These are phyloP conservation scores for Chalciporus sphaerocephalus DNA, from an alignment of 768 basidiomycete genomes.

Conservation along the genomic window DNA sequence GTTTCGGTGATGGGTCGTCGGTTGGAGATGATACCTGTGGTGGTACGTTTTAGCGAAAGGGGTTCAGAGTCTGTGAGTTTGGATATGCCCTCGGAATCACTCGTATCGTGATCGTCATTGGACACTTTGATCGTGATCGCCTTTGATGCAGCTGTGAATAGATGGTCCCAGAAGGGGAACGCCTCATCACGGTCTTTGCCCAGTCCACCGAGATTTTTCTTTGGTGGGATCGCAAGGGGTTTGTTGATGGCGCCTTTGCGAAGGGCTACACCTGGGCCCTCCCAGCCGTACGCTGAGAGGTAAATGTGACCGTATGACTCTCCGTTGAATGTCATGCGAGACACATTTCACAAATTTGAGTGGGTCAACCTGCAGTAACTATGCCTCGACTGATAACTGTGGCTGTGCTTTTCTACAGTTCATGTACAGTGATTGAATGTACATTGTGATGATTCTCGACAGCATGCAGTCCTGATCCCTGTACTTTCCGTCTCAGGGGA, in stretches of 20 bases:
- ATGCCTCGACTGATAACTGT: no score
- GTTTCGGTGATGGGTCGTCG: constrained; percentile 53
- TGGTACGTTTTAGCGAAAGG: constrained; percentile 49
- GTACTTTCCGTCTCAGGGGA: no score
- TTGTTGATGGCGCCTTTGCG: constrained; percentile 73
- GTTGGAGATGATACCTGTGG: constrained; percentile 74
- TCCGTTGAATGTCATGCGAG: no score
- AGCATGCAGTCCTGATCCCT: no score
- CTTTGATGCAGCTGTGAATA: constrained; percentile 79
- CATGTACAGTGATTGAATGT: no score
- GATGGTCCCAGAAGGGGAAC: constrained; percentile 96
- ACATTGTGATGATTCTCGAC: no score
- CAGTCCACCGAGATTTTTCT: constrained; percentile 79
- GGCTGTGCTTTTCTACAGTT: no score
- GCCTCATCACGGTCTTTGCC: constrained; percentile 94
- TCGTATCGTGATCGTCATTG: constrained; percentile 48
- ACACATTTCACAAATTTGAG: no score
- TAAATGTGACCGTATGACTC: constrained; percentile 50
- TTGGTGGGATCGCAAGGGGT: constrained; percentile 77
- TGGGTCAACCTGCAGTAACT: no score
- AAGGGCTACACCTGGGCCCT: constrained; percentile 81
- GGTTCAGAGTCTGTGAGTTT: constrained; percentile 11
- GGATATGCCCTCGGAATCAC: constrained; percentile 14
- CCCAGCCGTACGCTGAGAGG: constrained; percentile 82
- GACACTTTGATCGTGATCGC: constrained; percentile 71